Conservation (phyloP, 257 asterid species). For the Primulina tabacum region DNA sequence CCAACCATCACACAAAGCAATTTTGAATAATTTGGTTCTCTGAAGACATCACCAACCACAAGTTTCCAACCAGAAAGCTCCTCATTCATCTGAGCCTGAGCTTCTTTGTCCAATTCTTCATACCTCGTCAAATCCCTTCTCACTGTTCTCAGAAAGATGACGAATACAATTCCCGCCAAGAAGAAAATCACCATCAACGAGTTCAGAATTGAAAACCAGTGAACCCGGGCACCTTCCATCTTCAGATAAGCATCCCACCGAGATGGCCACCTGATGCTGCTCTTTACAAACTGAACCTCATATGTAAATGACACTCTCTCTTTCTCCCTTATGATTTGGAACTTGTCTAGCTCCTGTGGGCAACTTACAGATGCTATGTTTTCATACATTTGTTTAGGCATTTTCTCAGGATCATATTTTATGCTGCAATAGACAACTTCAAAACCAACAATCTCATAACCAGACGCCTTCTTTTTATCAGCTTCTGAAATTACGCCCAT, state of each 20-base stretch:
- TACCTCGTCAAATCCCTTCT: conserved; percentile 76
- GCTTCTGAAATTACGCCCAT: conserved; percentile 53
- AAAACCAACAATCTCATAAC: conserved; percentile 45
- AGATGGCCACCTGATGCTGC: conserved; percentile 90
- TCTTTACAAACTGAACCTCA: conserved; percentile 70
- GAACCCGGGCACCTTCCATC: conserved; percentile 95
- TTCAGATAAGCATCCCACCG: conserved; percentile 92
- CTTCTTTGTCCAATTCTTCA: conserved; percentile 88
- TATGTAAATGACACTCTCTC: conserved; percentile 68
- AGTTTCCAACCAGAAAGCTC: conserved; percentile 96
- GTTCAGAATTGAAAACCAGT: conserved; percentile 88
- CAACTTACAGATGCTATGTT: no score
- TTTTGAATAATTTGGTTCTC: conserved; percentile 63
- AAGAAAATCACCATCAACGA: conserved; percentile 88
- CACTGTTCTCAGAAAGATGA: conserved; percentile 78
- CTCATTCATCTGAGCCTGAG: conserved; percentile 93
- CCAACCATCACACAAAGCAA: conserved; percentile 92
- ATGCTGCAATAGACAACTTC: conserved; percentile 48
- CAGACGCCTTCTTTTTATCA: conserved; percentile 46
- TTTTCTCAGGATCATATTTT: conserved; percentile 16
- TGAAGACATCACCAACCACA: conserved; percentile 78
- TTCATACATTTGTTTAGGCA: no score
- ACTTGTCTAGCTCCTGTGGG: no score
- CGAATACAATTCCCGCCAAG: conserved; percentile 89
- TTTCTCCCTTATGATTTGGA: conserved; percentile 48